phyloP scores from a whole-genome alignment of 176 grass and related monocot species.

The Calamus simplicifolius region DNA sequence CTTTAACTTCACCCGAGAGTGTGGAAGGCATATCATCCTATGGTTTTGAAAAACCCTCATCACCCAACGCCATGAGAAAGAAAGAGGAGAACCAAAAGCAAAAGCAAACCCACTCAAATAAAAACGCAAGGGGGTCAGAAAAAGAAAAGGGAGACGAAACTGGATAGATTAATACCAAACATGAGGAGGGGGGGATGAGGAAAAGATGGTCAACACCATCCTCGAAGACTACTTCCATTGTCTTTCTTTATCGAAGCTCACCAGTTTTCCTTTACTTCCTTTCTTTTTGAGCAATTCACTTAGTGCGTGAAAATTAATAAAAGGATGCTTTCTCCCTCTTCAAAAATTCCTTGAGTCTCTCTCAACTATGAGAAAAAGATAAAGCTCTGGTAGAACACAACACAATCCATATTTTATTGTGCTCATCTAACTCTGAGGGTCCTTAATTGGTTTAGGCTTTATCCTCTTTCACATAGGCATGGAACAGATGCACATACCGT shows the following conservation, averaged over 20 bases:
- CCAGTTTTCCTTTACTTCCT: slow-evolving; percentile 4
- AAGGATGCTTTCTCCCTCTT: slow-evolving; percentile 5
- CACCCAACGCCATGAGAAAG: background rate
- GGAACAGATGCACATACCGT: too few relatives aligned
- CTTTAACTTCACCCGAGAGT: slow-evolving; percentile 39
- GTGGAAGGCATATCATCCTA: slow-evolving; percentile 31
- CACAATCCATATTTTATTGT: background rate
- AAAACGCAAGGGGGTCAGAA: slow-evolving; percentile 38
- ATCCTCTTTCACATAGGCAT: too few relatives aligned
- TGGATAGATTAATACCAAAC: too few relatives aligned
- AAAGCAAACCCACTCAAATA: slow-evolving; percentile 46
- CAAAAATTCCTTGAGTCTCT: background rate
- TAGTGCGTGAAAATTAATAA: slow-evolving; percentile 35
- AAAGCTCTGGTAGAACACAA: slow-evolving; percentile 2
- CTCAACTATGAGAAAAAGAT: background rate
- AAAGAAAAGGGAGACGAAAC: slow-evolving; percentile 35
- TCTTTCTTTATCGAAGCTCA: slow-evolving; percentile 15
- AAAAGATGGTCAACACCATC: slow-evolving; percentile 18
- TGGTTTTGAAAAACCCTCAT: slow-evolving; percentile 41
- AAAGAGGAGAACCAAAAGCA: slow-evolving; percentile 8
- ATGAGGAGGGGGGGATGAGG: slow-evolving; percentile 11
- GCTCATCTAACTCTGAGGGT: background rate
- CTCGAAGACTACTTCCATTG: slow-evolving; percentile 11
- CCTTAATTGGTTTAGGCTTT: too few relatives aligned
- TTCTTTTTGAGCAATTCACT: slow-evolving; percentile 1